phyloP scores from a whole-genome alignment of 192 early-diverging fungal species.

The Mortierella claussenii region DNA sequence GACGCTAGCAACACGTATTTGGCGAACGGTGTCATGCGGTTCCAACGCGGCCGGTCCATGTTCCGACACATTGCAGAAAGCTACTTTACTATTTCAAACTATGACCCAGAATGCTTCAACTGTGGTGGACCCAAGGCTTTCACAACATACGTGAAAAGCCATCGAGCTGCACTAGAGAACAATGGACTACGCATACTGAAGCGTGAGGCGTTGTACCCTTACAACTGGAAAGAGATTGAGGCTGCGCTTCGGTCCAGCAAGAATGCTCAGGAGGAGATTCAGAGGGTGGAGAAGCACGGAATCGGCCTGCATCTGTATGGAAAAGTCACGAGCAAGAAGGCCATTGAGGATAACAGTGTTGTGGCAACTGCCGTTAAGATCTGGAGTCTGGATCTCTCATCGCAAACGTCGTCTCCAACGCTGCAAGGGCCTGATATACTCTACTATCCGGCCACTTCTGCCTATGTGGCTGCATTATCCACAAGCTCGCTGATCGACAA shows the following conservation, averaged over 20 bases:
- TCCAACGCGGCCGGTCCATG: constrained; percentile 63
- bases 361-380: constrained; percentile 57
- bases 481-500: constrained; percentile 20
- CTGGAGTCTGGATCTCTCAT: constrained; percentile 59
- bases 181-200: constrained; percentile 60
- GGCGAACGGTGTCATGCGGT: constrained; percentile 67
- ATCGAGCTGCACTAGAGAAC: constrained; percentile 54
- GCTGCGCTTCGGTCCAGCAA: constrained; percentile 45
- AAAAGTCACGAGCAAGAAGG: constrained; percentile 63
- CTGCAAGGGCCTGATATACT: constrained; percentile 30
- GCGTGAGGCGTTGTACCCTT: constrained; percentile 58
- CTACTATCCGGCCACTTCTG: constrained; percentile 2
- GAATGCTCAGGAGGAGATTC: constrained; percentile 53
- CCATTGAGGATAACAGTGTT: constrained; percentile 60
- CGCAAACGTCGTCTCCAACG: constrained; percentile 10
- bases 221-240: constrained; percentile 61
- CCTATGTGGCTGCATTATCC: constrained; percentile 7
- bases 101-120: constrained; percentile 65
- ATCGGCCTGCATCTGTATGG: constrained; percentile 68
- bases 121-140: constrained; percentile 68
- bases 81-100: constrained; percentile 59
- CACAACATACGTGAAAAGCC: constrained; percentile 62
- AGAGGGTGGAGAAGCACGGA: constrained; percentile 41
- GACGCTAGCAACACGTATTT: constrained; percentile 63
- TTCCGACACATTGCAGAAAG: constrained; percentile 65